Base-by-base conservation (phyloP, 1,139 yeast species). In the Saccharomyces hybrid region DNA sequence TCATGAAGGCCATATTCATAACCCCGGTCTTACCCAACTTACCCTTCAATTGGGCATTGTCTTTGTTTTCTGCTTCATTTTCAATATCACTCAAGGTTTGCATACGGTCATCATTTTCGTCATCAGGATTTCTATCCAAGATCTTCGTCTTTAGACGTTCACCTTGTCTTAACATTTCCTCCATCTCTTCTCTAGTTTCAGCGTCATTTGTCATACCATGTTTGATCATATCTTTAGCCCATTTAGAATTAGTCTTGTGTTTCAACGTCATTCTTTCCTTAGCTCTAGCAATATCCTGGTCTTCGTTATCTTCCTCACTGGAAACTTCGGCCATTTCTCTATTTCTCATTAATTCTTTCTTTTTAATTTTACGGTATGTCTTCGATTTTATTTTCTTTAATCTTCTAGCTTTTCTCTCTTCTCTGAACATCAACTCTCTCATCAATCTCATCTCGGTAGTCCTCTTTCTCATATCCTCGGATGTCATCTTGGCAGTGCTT, bases 401-500 rank as follows among this genome's bases (percentile, higher is more conserved):
- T 63, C 99, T 80, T 70, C 82, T 89, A 23, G 98, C 90, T 68
- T 88, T 85, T 65, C 84, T 82, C 73, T 93, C 97, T 66, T 93
- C 97, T 66, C 98, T 80, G 73, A 90, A 93, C 96, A 93, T 88
- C 59, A 93, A 79, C 67, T 93, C 99, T 60, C 99, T 81, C 97
- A 90, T 90, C 65, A 86, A 73, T 63, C 98, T 80, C 61, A 93
- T 78, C 70, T 93, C 97, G 56, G 82, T 80, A 11, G 95, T 86
- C 61, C 96, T 80, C 67, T 84, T 82, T 57, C 77, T 75, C 73
- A 91, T 73, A 52, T 95, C 99, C 59, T 87, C 96, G 28, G 86
- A 81, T 0, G 95, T 78, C 69, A 93, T 72, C 63, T 86, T 84
- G 2, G 95, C 89, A n/a, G 86, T 80, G 13, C 89, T 93, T 48